Evolutionary conservation across 106 monocot genomes (phyloP), one percentile per base, ranked within the genome.

Genomic region (Hemerocallis citrina): DNA sequence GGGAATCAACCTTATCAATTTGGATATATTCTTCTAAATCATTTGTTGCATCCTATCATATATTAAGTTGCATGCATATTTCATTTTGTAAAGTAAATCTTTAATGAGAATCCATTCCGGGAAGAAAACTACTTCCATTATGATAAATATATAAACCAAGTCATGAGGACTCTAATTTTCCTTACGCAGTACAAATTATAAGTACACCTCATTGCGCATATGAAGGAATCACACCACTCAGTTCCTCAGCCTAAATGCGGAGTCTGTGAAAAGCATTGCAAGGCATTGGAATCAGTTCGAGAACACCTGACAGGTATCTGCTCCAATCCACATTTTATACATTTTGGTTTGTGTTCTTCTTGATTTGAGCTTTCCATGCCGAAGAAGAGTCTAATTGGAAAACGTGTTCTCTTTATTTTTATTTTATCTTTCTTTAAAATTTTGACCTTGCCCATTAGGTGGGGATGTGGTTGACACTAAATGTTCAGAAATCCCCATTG

Each of bases 221-320:
- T 63, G 71, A 71, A 20, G 34, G n/a, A 21, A 12, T 71, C 71
- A 30, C 63, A 45, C 20, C 71, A 71, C 44, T 71, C 71, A 31
- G 42, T 20, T 55, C 71, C 62, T 63, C 43, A 63, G 31, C 63
- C 71, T 16, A 63, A 42, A 12, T 70, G 71, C 27, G 44, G 23
- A 55, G 55, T 63, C 13, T 71, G 71, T 55, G 45, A 71, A 55
- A 71, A 71, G 34, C 16, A 71, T 55, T 71, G 71, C 55, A 71
- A 71, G 59, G 55, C 71, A 29, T 45, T 71, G 34, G 70, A 71
- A 41, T 71, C 71, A 32, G 54, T 71, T 27, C 62, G 71, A n/a
- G 71, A 71, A 19, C 71, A 71, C 42, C 63, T 71, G 31, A 25
- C 44, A 60, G 71, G 71, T 71, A 63, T 15, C 7, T 37, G 19